Evolutionary conservation across 2,329 filamentous ascomycete genomes (phyloP).

Genomic region (Paecilomyces variotii): DNA sequence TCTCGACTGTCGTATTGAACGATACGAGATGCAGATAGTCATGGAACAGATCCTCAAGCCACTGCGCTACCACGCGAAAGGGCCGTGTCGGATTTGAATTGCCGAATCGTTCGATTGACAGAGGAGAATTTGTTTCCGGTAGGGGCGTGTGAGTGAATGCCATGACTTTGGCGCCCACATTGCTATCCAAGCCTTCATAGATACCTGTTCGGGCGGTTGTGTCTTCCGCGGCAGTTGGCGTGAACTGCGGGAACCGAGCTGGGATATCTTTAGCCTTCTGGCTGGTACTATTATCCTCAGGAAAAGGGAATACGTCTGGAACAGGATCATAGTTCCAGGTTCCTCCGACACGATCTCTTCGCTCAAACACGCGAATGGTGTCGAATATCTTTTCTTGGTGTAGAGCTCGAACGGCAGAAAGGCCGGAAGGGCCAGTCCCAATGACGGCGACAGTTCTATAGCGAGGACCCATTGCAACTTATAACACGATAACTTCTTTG

Average conservation of each 20-base stretch:
- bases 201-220: background rate
- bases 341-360: conserved; percentile 21
- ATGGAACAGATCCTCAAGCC: conserved; percentile 17
- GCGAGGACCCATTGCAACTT: conserved; percentile 4
- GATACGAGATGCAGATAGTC: conserved; percentile 19
- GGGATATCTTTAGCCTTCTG: conserved; percentile 5
- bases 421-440: conserved; percentile 23
- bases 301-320: conserved; percentile 15
- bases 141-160: conserved; percentile 20
- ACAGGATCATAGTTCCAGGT: conserved; percentile 22
- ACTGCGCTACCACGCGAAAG: conserved; percentile 14
- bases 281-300: background rate
- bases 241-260: conserved; percentile 11
- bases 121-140: conserved; percentile 14
- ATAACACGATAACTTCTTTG: background rate
- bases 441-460: conserved; percentile 14
- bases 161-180: conserved; percentile 20
- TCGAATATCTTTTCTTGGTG: conserved; percentile 23
- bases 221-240: conserved; percentile 2
- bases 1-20: conserved; percentile 25
- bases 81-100: conserved; percentile 16
- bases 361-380: conserved; percentile 24
- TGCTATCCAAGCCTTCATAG: conserved; percentile 15
- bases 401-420: conserved; percentile 20
- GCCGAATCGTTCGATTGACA: conserved; percentile 12